These are phyloP conservation scores for Boletus smithii DNA, from an alignment of 1,284 basidiomycete species.

Conservation along the genomic window DNA sequence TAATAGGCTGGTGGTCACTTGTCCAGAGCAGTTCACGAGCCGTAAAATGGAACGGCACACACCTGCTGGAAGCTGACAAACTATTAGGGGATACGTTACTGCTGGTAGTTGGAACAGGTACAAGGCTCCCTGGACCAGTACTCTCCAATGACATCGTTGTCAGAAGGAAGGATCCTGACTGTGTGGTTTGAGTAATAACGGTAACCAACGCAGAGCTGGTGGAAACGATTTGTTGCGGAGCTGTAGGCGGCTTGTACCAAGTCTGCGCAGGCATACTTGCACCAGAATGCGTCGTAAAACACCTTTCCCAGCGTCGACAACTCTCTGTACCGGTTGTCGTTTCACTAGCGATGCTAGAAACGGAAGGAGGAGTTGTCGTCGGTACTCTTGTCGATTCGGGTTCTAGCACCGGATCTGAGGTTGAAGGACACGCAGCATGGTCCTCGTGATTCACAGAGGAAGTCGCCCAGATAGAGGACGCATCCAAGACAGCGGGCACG, in stretches of 20 bases:
- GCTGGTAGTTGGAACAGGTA: constrained; percentile 6
- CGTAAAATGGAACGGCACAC: not conserved
- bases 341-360: no score
- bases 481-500: not conserved
- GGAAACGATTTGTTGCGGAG: constrained; percentile 3
- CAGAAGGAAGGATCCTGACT: not conserved
- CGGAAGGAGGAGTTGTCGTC: not conserved
- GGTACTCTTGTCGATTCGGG: not conserved
- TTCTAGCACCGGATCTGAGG: not conserved
- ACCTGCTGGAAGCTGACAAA: constrained; percentile 10
- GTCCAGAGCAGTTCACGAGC: not conserved
- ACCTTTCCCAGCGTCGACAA: not conserved
- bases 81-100: not conserved
- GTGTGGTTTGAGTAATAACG: not conserved
- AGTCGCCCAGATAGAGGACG: not conserved
- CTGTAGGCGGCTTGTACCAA: not conserved
- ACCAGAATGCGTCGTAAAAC: not conserved
- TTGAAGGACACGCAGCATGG: not conserved
- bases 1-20: constrained; percentile 7
- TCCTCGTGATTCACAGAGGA: not conserved
- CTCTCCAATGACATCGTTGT: constrained; percentile 6
- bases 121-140: not conserved
- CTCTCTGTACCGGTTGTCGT: no score
- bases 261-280: not conserved
- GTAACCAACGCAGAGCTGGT: not conserved